Percentiles rank a stretch among this genome's conserved stretches.
Conservation (phyloP, 192 early-diverging fungal genomes). For the Obelidium mucronatum region DNA sequence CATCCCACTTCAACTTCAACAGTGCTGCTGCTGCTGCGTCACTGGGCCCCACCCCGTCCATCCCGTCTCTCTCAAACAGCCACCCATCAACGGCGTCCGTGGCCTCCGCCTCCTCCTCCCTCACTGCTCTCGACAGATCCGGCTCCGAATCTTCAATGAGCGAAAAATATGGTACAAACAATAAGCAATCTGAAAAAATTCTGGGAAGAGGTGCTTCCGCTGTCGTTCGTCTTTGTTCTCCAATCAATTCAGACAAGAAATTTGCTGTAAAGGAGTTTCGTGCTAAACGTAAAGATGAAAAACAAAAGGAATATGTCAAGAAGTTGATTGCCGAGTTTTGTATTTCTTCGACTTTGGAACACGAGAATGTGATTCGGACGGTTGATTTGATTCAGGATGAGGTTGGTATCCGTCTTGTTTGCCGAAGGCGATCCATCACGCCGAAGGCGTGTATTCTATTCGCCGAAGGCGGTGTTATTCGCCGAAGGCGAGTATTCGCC, state of each 20-base stretch:
- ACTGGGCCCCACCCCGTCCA: background rate
- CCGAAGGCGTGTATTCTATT: no score
- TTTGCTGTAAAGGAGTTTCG: constrained; percentile 75
- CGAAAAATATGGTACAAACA: constrained; percentile 86
- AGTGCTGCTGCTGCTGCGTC: background rate
- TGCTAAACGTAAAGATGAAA: constrained; percentile 11
- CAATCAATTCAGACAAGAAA: constrained; percentile 65
- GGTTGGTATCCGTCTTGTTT: constrained; percentile 52
- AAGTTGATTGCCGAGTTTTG: constrained; percentile 95
- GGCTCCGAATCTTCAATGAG: constrained; percentile 49
- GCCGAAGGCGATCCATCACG: no score
- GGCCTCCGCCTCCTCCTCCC: background rate
- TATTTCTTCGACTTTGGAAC: constrained; percentile 88
- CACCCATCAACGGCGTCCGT: background rate
- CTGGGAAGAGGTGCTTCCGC: constrained; percentile 93
- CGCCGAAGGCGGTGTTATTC: no score
- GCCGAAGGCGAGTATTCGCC: no score
- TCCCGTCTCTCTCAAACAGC: background rate
- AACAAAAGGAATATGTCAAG: constrained; percentile 91
- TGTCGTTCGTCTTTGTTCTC: constrained; percentile 84
- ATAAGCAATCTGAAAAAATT: constrained; percentile 50
- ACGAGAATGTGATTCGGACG: constrained; percentile 89
- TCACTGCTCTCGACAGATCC: background rate
- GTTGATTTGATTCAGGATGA: constrained; percentile 95
- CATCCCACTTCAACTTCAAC: background rate